Percentiles rank a stretch among this genome's conserved stretches.
Evolutionary conservation across 768 basidiomycete genomes (phyloP).

Genomic region (Mycena capillaripes): DNA sequence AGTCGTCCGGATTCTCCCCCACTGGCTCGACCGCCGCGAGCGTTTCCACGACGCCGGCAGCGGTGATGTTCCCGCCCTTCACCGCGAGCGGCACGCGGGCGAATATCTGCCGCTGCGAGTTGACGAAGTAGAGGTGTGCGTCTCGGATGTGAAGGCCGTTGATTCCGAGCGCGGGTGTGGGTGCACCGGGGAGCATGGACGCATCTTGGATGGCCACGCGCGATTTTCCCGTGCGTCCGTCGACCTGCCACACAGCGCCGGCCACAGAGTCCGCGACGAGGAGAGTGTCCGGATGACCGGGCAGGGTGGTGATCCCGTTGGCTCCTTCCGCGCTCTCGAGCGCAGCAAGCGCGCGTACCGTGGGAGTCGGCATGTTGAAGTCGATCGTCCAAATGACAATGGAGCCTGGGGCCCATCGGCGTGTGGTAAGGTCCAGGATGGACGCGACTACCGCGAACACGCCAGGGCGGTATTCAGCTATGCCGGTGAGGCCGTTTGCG

Average conservation of each 20-base stretch:
- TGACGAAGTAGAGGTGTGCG: constrained; percentile 5
- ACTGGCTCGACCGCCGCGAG: background rate
- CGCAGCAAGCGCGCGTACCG: background rate
- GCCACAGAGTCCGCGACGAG: constrained; percentile 10
- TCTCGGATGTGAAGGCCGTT: constrained; percentile 18
- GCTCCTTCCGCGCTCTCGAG: background rate
- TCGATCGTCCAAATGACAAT: constrained; percentile 19
- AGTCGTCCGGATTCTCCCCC: constrained; percentile 8
- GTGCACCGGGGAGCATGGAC: background rate
- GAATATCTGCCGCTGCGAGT: background rate
- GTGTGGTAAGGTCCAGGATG: background rate
- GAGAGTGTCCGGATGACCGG: background rate
- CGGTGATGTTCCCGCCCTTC: background rate
- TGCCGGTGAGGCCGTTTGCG: constrained; percentile 13
- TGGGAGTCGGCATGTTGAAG: background rate
- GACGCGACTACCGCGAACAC: constrained; percentile 10
- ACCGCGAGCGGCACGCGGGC: background rate
- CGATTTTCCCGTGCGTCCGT: background rate
- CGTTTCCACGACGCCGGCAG: background rate
- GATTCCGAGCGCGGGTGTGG: constrained; percentile 12
- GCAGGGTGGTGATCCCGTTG: constrained; percentile 2
- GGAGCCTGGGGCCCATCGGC: background rate
- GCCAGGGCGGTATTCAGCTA: constrained; percentile 4
- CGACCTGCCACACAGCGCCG: constrained; percentile 21
- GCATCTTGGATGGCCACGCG: background rate